Evolutionary conservation across 2,329 filamentous ascomycete species (phyloP).

Genomic region (Periconia macrospinosa): DNA sequence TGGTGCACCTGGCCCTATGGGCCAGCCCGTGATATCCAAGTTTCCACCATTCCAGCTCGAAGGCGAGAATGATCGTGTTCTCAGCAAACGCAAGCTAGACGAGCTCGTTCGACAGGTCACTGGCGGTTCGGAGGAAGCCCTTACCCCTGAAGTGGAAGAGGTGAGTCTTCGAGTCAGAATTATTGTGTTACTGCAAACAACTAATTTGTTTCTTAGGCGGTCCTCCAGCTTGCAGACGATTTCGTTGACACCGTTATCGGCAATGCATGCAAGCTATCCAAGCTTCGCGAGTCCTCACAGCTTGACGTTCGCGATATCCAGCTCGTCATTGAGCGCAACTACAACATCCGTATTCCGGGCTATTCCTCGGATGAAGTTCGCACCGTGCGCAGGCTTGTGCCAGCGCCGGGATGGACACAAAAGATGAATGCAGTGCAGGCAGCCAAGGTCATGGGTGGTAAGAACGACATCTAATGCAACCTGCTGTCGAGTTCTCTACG

Average conservation of each 20-base stretch:
- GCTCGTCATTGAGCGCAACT: conserved; percentile 62
- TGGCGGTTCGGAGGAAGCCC: conserved; percentile 74
- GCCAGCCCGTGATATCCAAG: conserved; percentile 81
- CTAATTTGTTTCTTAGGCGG: conserved; percentile 60
- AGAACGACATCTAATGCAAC: conserved; percentile 39
- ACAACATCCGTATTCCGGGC: conserved; percentile 80
- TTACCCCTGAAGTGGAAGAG: conserved; percentile 95
- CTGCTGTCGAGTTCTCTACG: neutral
- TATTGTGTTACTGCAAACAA: neutral
- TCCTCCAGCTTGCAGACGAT: conserved; percentile 86
- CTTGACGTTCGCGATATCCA: conserved; percentile 76
- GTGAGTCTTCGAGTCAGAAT: conserved; percentile 52
- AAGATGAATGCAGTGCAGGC: conserved; percentile 98
- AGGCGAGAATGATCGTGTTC: conserved; percentile 84
- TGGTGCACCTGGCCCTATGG: conserved; percentile 78
- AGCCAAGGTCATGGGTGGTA: conserved; percentile 69
- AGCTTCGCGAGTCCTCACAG: conserved; percentile 85
- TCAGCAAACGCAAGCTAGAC: conserved; percentile 98
- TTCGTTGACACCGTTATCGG: conserved; percentile 93
- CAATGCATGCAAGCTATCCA: conserved; percentile 85
- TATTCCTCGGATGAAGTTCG: conserved; percentile 93
- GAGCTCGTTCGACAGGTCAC: conserved; percentile 94
- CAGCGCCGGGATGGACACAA: conserved; percentile 83
- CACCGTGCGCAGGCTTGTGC: conserved; percentile 91
- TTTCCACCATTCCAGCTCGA: conserved; percentile 84